These are phyloP conservation scores for Dactylellina drechsleri DNA, from an alignment of 2,329 filamentous ascomycete genomes.

Conservation along the genomic window DNA sequence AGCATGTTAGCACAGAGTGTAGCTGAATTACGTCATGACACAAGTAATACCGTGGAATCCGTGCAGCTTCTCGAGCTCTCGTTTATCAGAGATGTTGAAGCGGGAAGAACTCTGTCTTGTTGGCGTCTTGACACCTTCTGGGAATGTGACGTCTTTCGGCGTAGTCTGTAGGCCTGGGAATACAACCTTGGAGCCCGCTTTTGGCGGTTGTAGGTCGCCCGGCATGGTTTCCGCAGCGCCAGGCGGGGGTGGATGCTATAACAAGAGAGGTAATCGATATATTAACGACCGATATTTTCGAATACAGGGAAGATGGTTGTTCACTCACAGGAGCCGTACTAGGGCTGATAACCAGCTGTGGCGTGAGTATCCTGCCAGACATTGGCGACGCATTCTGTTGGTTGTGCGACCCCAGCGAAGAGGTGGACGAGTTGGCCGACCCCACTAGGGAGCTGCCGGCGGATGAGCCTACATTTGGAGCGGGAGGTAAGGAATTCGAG, in stretches of 20 bases:
- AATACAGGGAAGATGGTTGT: slow-evolving; percentile 15
- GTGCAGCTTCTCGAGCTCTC: slow-evolving; percentile 94
- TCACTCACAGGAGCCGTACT: slow-evolving; percentile 55
- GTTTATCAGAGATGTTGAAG: slow-evolving; percentile 96
- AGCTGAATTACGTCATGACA: slow-evolving; percentile 2
- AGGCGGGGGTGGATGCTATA: slow-evolving; percentile 86
- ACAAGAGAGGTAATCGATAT: slow-evolving; percentile 26
- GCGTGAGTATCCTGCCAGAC: slow-evolving; percentile 71
- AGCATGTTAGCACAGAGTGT: slow-evolving; percentile 25
- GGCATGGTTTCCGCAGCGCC: slow-evolving; percentile 98
- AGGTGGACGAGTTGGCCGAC: slow-evolving; percentile 47
- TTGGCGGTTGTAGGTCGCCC: slow-evolving; percentile 92
- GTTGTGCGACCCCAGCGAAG: slow-evolving; percentile 56
- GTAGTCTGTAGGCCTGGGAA: slow-evolving; percentile 91
- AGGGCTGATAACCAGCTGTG: slow-evolving; percentile 70
- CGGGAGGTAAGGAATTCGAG: slow-evolving; percentile 49
- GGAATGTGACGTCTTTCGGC: slow-evolving; percentile 82
- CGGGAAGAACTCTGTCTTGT: slow-evolving; percentile 97
- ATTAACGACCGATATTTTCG: slow-evolving; percentile 48
- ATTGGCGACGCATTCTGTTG: slow-evolving; percentile 57
- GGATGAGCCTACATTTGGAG: slow-evolving; percentile 46
- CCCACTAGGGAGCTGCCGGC: slow-evolving; percentile 35
- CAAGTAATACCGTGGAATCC: slow-evolving; percentile 76
- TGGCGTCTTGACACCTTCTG: slow-evolving; percentile 92
- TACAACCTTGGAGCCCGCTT: slow-evolving; percentile 86